phyloP scores from a whole-genome alignment of 2,329 filamentous ascomycete genomes.

The Bimuria novae-zelandiae region DNA sequence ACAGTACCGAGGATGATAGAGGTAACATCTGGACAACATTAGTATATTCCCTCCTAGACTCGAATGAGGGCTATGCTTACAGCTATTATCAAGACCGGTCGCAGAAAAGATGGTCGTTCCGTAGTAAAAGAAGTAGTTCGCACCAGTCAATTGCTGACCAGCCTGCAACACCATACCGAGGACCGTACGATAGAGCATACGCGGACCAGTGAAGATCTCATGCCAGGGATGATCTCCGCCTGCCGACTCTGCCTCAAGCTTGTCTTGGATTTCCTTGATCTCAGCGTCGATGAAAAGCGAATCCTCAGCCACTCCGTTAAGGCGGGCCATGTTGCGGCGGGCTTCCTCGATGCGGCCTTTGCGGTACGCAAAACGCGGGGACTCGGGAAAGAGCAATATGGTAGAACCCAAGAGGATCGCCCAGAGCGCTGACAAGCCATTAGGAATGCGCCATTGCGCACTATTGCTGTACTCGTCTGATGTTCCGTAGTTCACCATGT shows the following conservation, averaged over 20 bases:
- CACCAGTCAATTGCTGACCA: conserved; percentile 70
- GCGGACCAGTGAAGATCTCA: conserved; percentile 68
- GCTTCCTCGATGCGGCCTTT: conserved; percentile 57
- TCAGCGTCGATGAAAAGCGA: conserved; percentile 59
- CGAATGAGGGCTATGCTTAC: neutral
- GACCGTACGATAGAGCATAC: conserved; percentile 68
- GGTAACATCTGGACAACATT: conserved; percentile 40
- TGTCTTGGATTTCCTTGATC: conserved; percentile 60
- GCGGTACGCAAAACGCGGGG: conserved; percentile 62
- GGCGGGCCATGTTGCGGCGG: conserved; percentile 56
- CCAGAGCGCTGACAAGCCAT: conserved; percentile 63
- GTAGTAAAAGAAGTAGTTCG: conserved; percentile 69
- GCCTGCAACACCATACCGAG: conserved; percentile 67
- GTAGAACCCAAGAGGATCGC: conserved; percentile 58
- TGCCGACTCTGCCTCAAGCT: conserved; percentile 57
- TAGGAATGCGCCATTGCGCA: conserved; percentile 67
- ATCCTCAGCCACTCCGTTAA: conserved; percentile 60
- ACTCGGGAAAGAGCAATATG: conserved; percentile 61
- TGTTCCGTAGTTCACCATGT: conserved; percentile 65
- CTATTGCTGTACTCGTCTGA: conserved; percentile 53
- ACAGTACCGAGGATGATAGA: conserved; percentile 56
- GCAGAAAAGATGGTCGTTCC: conserved; percentile 53
- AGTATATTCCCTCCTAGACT: neutral
- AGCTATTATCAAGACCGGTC: conserved; percentile 50
- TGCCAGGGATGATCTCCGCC: conserved; percentile 49